Evolutionary conservation across 1,284 basidiomycete genomes (phyloP).

Genomic region (Pascua sp.): DNA sequence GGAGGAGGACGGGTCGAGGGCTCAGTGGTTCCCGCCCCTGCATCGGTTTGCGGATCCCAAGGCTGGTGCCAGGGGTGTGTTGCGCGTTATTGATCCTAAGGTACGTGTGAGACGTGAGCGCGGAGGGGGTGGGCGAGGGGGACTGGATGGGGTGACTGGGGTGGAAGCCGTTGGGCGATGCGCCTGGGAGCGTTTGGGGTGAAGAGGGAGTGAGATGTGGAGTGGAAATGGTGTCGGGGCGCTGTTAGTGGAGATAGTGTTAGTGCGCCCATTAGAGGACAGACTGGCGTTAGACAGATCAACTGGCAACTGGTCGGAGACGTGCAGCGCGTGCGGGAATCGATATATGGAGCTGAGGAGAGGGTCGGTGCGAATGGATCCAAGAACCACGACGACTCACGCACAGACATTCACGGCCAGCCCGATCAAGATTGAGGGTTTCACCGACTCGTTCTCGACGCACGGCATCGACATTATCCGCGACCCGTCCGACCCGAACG

Average conservation of each 20-base stretch:
- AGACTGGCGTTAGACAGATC: background rate
- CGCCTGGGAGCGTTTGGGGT: background rate
- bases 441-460: slow-evolving; percentile 24
- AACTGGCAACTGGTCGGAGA: background rate
- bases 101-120: slow-evolving; percentile 10
- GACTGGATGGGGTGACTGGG: background rate
- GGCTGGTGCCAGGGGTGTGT: slow-evolving; percentile 10
- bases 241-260: too few relatives aligned
- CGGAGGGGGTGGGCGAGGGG: too few relatives aligned
- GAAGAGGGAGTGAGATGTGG: background rate
- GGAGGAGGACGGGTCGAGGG: slow-evolving; percentile 8
- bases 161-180: background rate
- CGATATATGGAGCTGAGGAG: too few relatives aligned
- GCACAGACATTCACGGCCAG: slow-evolving; percentile 23
- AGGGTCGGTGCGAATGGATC: too few relatives aligned
- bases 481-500: slow-evolving; percentile 15
- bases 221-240: too few relatives aligned
- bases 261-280: too few relatives aligned
- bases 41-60: slow-evolving; percentile 14
- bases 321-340: too few relatives aligned
- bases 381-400: background rate
- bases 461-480: slow-evolving; percentile 37
- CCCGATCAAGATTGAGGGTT: slow-evolving; percentile 17
- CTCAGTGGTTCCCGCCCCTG: slow-evolving; percentile 39
- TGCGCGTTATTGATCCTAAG: slow-evolving; percentile 29